Base-by-base conservation (phyloP, 352 stramenopile genomes). In the Albugo laibachii region DNA sequence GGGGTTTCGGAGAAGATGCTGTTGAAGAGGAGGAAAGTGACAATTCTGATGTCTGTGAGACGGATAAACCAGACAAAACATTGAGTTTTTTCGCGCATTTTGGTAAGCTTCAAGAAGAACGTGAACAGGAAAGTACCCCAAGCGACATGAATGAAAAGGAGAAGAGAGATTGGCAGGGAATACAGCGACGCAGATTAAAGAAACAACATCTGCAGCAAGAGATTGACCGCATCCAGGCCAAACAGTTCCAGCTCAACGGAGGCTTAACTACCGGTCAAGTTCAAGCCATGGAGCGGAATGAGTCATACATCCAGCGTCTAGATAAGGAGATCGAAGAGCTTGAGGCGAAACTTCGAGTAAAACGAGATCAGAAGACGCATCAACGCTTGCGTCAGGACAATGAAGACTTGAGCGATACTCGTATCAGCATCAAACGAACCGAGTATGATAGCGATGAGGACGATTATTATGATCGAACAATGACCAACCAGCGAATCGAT, bases 1-100 rank as follows among this genome's bases (percentile, higher is more conserved):
- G 81, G 81, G 79, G 81, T 1, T 89, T 93, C 53, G 38, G 73
- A 36, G 69, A 93, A 55, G 80, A 93, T 62, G 80, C 80, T 36
- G 54, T 58, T 16, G 64, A 77, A 36, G 61, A 82, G 31, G 66
- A 77, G 11, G 66, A 80, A 0, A 60, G 76, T 2, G 16, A 19
- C 16, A 57, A 66, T 11, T 66, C 63, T 0, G 56, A 61, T 0
- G 58, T 62, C 0, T 63, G 76, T 15, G 48, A 16, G 36, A 54
- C 0, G 47, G 14, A 52, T 6, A 3, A 36, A 36, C 12, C 48
- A 11, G 44, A 62, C 13, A 40, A 24, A 13, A 58, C 60, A 31
- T 3, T 8, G 8, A 31, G 24, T 8, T 13, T 47, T 14, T 15
- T 49, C n/a, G 13, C 50, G 3, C 44, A 54, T 43, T 38, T 31